These are phyloP conservation scores for Triglochin maritima DNA, from an alignment of 106 monocot genomes.

Conservation along the genomic window DNA sequence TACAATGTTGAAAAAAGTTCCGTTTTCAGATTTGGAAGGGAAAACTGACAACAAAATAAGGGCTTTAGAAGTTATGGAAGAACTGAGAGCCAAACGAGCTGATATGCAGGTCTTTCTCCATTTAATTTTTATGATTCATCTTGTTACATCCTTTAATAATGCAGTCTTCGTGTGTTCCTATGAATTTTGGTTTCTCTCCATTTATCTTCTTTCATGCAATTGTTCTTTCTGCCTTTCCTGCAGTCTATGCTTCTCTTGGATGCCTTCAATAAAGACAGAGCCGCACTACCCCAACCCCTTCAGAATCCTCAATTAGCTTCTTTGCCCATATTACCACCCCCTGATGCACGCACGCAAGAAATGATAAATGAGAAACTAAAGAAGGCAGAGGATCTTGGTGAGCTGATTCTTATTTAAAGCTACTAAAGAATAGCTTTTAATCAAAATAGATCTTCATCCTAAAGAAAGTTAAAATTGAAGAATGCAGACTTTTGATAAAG, in stretches of 20 bases:
- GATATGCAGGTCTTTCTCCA: slow-evolving; percentile 61
- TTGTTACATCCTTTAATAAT: neutral
- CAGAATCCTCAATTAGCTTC: slow-evolving; percentile 40
- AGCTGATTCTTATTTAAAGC: neutral
- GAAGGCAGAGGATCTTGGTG: slow-evolving; percentile 90
- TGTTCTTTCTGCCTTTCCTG: slow-evolving; percentile 6
- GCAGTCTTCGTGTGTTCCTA: neutral
- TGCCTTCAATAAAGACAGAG: slow-evolving; percentile 89
- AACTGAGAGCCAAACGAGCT: slow-evolving; percentile 73
- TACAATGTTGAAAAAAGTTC: slow-evolving; percentile 1
- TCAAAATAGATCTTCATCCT: too few relatives aligned
- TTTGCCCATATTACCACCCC: slow-evolving; percentile 31
- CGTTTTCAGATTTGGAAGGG: slow-evolving; percentile 67
- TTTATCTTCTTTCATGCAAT: neutral
- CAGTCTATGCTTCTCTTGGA: slow-evolving; percentile 83
- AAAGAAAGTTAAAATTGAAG: too few relatives aligned
- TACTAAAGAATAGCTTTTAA: too few relatives aligned
- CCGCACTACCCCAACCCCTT: slow-evolving; percentile 65
- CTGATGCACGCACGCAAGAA: slow-evolving; percentile 85
- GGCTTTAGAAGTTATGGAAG: slow-evolving; percentile 65
- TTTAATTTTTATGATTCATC: slow-evolving; percentile 1
- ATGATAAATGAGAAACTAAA: slow-evolving; percentile 88
- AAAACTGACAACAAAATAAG: slow-evolving; percentile 78
- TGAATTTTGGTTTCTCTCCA: neutral
- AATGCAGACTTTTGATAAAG: too few relatives aligned